Evolutionary conservation across 176 grass and related monocot genomes (phyloP), one percentile per base, ranked within the genome.

Genomic region (Oryza nivara): DNA sequence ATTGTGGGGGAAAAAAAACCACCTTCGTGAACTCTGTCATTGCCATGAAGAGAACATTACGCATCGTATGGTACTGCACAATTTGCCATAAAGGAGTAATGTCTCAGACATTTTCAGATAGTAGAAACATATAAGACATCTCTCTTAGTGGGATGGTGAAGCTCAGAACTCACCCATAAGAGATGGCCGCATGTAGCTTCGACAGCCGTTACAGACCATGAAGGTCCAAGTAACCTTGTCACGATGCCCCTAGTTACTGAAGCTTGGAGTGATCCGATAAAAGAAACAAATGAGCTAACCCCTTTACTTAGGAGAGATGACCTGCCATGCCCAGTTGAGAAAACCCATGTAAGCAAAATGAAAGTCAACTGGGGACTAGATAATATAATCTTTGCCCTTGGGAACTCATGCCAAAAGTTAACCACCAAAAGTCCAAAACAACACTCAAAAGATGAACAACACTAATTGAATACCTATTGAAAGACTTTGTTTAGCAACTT

Each of bases 11-110:
- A 36, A 22, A n/a, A 61, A 22, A 22, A 60, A 28, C 82, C 82
- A 98, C 95, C 92, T 93, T 91, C 67, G 65, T 60, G 77, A 98
- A 98, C 80, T 98, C 92, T 15, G 95, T 93, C 95, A 90, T 98
- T 78, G 95, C 95, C 92, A 95, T 88, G 89, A 93, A 98, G 69
- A 98, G 89, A 58, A 98, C 87, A 85, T 98, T 95, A 44, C 81
- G 85, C 85, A 98, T 87, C 0, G 92, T 98, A 85, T 95, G 91
- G 58, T 95, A 98, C 95, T 98, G 92, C 91, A 88, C 13, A 25
- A 66, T 82, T 86, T 25, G 58, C 47, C 28, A 43, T 30, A 35
- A 82, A 79, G 12, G 20, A 81, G 26, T 23, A 82, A 87, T n/a
- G 26, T 30, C 74, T 84, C 56, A 19, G 6, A 76, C 16, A 67